Evolutionary conservation across 2,329 filamentous ascomycete species (phyloP), one percentile per base, ranked within the genome.

Genomic region (Graphilbum sp.): DNA sequence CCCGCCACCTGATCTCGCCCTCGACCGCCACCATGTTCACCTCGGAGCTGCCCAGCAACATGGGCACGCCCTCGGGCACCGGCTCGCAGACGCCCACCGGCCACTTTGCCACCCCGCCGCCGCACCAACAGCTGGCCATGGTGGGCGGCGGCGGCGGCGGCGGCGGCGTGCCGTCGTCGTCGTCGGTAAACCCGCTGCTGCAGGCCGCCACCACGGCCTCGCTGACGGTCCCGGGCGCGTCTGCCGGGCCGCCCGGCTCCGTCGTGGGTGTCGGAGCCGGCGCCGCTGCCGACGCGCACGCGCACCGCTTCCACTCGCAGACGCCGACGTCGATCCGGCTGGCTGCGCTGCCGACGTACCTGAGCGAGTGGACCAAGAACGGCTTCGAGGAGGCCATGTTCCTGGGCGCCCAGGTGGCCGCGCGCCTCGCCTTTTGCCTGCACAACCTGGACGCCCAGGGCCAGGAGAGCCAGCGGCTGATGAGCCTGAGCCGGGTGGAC

Each of bases 11-110:
- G 38, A 77, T 98, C 47, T 93, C 87, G 2, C 90, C 90, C 0
- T 87, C 80, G 21, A 88, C 85, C 1, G 86, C 85, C 36, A 95
- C 87, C 32, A 96, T 96, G 51, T 96, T 96, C 66, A 94, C 87
- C 27, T 94, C 86, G 18, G 90, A 98, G 58, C 75, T 96, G 29
- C 90, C 90, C 8, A 95, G 86, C 9, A 88, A 90, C 59, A 73
- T 95, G 53, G 86, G 83, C 23, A 96, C 90, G 0, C 90, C 90
- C 1, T 71, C 80, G 11, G 87, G 85, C 17, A 96, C 88, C 1
- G 88, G 88, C 25, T 75, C 86, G 15, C 90, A 93, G 57, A 96
- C 88, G 1, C 92, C 90, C 1, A 84, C 83, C 2, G 69, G 63
- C 48, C 70, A 62, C 45, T 70, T 63, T n/a, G n/a, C n/a, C 54